Percentiles rank a stretch among this genome's conserved stretches.
Conservation (phyloP, 2,329 filamentous ascomycete species). For the Hypoxylon sp. region DNA sequence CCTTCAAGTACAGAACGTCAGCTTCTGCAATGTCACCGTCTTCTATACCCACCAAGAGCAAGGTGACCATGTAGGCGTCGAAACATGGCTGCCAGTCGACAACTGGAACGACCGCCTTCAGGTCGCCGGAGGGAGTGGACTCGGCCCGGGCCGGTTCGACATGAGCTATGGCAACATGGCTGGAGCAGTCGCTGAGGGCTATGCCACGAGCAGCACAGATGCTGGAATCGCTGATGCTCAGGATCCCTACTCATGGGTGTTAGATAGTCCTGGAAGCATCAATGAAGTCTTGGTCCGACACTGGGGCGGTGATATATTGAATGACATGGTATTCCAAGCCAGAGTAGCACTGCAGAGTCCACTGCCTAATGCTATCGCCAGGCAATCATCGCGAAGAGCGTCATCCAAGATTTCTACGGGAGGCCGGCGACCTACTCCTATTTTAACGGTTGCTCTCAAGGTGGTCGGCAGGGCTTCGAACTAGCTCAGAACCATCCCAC, state of each 20-base stretch:
- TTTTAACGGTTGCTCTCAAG: slow-evolving; percentile 59
- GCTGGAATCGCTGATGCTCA: slow-evolving; percentile 35
- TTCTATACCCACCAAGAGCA: slow-evolving; percentile 52
- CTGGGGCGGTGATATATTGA: slow-evolving; percentile 40
- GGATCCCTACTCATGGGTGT: slow-evolving; percentile 26
- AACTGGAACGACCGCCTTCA: slow-evolving; percentile 51
- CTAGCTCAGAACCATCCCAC: slow-evolving; percentile 60
- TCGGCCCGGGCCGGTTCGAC: slow-evolving; percentile 38
- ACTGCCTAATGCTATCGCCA: slow-evolving; percentile 19
- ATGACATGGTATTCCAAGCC: slow-evolving; percentile 36
- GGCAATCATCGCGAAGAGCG: slow-evolving; percentile 52
- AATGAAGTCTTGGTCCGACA: slow-evolving; percentile 41
- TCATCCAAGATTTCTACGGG: slow-evolving; percentile 53
- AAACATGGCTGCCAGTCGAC: slow-evolving; percentile 48
- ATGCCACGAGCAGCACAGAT: slow-evolving; percentile 41
- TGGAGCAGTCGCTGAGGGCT: slow-evolving; percentile 37
- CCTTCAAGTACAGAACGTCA: slow-evolving; percentile 16
- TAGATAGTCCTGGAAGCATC: slow-evolving; percentile 37
- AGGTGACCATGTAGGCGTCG: slow-evolving; percentile 48
- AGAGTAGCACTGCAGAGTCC: not conserved
- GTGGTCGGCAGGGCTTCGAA: slow-evolving; percentile 63
- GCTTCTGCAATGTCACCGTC: slow-evolving; percentile 54
- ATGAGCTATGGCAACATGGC: slow-evolving; percentile 31
- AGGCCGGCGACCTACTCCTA: slow-evolving; percentile 54
- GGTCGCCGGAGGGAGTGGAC: slow-evolving; percentile 50